Base-by-base conservation (phyloP, 306 rosid species). In the Rubus idaeus region DNA sequence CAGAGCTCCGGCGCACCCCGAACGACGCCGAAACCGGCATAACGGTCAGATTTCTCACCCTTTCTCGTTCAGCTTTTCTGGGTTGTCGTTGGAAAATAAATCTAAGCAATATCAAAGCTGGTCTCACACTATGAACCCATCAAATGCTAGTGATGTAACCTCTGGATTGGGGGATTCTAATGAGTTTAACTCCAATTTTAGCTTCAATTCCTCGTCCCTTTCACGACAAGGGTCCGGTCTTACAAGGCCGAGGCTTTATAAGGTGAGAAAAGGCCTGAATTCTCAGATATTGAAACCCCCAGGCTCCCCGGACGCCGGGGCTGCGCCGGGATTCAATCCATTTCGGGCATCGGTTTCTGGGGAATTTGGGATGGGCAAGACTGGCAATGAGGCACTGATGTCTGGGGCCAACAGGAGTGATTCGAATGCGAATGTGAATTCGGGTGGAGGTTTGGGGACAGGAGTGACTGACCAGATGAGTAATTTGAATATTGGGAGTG, bases 231-330 rank as follows among this genome's bases (percentile, higher is more conserved):
- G 75, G 66, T 80, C 89, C 13, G 90, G 89, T 61, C 80, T 81
- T 17, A 61, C 91, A 23, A 88, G 80, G 83, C 98, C 98, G 17
- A 80, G 97, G 80, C 45, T 90, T 52, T 51, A 72, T 18, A 96
- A 96, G 86, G 79, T 86, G 57, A 87, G 94, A 5, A 89, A 75
- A 78, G 91, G 86, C 40, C 58, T 73, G 75, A 87, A 64, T 78
- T 83, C 89, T 20, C 93, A 77, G 83, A 77, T 74, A 70, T 68
- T 75, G 71, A 74, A 80, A 74, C 77, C 90, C 26, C 53, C 75
- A 35, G 71, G 42, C 20, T 69, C 71, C 56, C 75, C 81, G 8
- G 88, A 84, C 58, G 35, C 58, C 57, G 64, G n/a, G 57, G 47
- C 45, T 64, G 68, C 41, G 68, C 47, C 81, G 2, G 83, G 86